Evolutionary conservation across 495 filamentous ascomycete genomes (phyloP).

Genomic region (Penicillium ochrochloron): DNA sequence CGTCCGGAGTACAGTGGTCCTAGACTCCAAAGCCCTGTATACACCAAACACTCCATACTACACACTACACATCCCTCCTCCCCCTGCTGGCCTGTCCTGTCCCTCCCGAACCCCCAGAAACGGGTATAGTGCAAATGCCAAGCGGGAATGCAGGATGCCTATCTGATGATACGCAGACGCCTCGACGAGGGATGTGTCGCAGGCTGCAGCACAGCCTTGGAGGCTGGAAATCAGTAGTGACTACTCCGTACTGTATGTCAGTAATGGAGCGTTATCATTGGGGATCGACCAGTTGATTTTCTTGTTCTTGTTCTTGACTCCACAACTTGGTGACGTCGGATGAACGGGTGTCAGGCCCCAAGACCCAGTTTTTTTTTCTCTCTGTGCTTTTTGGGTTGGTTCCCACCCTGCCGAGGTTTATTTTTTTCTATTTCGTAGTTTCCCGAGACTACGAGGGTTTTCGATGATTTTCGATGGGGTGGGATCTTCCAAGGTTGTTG

Average conservation of each 20-base stretch:
- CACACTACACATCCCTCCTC: not conserved
- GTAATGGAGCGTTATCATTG: not conserved
- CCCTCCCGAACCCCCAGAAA: not conserved
- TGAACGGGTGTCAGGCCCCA: conserved; percentile 23
- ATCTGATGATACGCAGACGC: conserved; percentile 4
- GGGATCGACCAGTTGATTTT: conserved; percentile 1
- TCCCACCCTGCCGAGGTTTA: conserved; percentile 25
- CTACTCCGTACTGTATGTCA: too few relatives aligned
- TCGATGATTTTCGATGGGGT: conserved; percentile 14
- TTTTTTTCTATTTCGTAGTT: too few relatives aligned
- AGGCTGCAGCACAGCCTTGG: not conserved
- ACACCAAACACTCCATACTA: not conserved
- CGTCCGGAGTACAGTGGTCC: conserved; percentile 27
- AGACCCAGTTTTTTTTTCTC: conserved; percentile 31
- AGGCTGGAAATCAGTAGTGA: not conserved
- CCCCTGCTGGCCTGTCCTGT: not conserved
- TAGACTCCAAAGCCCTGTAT: not conserved
- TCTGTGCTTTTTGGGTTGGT: too few relatives aligned
- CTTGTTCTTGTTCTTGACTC: conserved; percentile 4
- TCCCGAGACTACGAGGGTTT: not conserved
- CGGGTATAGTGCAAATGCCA: conserved; percentile 1
- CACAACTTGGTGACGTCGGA: conserved; percentile 32
- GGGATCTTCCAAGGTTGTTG: not conserved
- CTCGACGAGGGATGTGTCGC: not conserved
- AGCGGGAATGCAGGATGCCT: not conserved